phyloP scores from a whole-genome alignment of 1,284 basidiomycete species.

The Rhodotorula sp. region DNA sequence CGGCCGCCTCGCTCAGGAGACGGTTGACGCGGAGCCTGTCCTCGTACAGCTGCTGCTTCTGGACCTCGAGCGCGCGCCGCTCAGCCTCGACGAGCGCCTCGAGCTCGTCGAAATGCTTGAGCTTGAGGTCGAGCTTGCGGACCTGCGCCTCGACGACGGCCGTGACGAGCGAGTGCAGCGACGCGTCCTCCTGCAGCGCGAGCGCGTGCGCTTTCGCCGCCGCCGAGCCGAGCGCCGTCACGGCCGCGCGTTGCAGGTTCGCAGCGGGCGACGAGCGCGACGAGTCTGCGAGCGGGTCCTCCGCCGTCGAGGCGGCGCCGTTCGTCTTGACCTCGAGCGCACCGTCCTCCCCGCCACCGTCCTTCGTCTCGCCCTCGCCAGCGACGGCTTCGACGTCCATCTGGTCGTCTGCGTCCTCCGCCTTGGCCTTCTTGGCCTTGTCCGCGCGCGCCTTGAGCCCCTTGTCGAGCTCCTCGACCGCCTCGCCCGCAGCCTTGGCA shows the following conservation, averaged over 20 bases:
- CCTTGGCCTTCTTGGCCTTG: constrained; percentile 54
- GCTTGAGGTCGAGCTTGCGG: constrained; percentile 90
- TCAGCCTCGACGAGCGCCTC: constrained; percentile 88
- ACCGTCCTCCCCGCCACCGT: constrained; percentile 39
- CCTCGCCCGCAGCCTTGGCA: constrained; percentile 88
- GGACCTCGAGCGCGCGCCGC: constrained; percentile 66
- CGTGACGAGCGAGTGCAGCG: constrained; percentile 77
- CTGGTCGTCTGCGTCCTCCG: constrained; percentile 59
- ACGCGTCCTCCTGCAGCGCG: constrained; percentile 79
- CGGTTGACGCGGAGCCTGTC: constrained; percentile 40
- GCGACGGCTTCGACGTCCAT: constrained; percentile 52
- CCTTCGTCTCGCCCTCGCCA: constrained; percentile 5
- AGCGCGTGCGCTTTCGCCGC: constrained; percentile 81
- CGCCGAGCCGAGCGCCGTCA: constrained; percentile 82
- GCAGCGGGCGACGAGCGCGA: constrained; percentile 50
- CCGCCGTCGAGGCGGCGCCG: not conserved
- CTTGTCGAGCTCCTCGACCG: constrained; percentile 64
- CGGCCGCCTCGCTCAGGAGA: constrained; percentile 19
- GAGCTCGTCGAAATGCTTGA: constrained; percentile 85
- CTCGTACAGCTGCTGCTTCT: constrained; percentile 44
- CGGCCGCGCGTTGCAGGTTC: constrained; percentile 74
- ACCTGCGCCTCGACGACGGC: constrained; percentile 87
- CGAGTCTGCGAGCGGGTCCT: constrained; percentile 14
- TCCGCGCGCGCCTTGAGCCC: constrained; percentile 59
- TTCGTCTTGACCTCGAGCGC: constrained; percentile 16